Conservation (phyloP, 345 rosid species). For the Boechera retrofracta region DNA sequence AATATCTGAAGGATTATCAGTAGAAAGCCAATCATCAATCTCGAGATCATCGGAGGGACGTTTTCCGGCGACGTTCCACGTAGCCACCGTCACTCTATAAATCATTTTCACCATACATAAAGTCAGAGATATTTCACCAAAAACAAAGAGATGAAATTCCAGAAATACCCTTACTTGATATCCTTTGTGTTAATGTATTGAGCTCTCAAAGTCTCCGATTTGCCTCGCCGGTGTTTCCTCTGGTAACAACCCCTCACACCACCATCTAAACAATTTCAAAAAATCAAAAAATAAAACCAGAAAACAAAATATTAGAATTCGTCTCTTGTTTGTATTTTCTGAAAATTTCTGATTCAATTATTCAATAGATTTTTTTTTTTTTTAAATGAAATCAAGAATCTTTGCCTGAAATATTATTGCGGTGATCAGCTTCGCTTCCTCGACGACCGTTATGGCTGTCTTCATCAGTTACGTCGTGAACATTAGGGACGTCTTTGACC, state of each 20-base stretch:
- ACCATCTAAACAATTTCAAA: conserved; percentile 47
- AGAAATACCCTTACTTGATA: conserved; percentile 63
- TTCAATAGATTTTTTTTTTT: too few relatives aligned
- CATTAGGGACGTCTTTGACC: conserved; percentile 32
- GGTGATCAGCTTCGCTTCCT: conserved; percentile 47
- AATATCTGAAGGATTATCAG: conserved; percentile 81
- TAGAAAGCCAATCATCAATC: conserved; percentile 87
- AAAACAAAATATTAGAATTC: not conserved
- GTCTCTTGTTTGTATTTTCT: not conserved
- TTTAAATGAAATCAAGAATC: not conserved
- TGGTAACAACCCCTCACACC: conserved; percentile 54
- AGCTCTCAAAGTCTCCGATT: conserved; percentile 91
- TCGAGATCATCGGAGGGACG: conserved; percentile 73
- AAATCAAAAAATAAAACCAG: conserved; percentile 12
- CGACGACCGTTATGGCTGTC: conserved; percentile 21
- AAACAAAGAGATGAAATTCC: not conserved
- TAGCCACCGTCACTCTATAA: conserved; percentile 75
- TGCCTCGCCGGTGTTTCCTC: conserved; percentile 81
- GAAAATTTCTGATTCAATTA: too few relatives aligned
- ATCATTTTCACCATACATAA: conserved; percentile 4
- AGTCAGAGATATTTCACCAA: not conserved
- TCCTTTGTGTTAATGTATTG: conserved; percentile 93
- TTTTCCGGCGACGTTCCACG: conserved; percentile 99
- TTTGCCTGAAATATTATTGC: conserved; percentile 61
- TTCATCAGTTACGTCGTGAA: conserved; percentile 19